A percentile compares a stretch with the other conserved stretches of the same genome.
Conservation (phyloP, 2,329 filamentous ascomycete genomes). For the Davidsoniella australis region DNA sequence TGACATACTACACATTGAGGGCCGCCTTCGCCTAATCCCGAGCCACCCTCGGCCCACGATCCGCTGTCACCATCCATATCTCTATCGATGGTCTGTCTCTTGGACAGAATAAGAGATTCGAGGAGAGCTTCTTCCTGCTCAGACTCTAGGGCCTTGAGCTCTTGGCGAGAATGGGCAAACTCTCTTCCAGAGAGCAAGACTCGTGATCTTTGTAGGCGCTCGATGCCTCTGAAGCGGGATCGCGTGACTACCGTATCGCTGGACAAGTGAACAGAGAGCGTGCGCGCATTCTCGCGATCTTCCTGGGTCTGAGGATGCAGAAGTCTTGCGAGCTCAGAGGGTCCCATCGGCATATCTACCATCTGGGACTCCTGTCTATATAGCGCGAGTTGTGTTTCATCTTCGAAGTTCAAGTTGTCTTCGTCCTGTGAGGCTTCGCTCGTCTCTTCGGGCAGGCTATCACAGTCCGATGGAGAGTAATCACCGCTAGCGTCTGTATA, state of each 20-base stretch:
- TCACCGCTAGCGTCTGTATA: constrained; percentile 65
- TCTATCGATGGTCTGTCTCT: constrained; percentile 21
- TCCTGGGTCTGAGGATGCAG: constrained; percentile 65
- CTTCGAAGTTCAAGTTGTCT: not conserved
- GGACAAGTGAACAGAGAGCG: constrained; percentile 64
- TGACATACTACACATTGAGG: constrained; percentile 92
- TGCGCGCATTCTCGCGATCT: constrained; percentile 63
- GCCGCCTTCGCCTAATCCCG: constrained; percentile 49
- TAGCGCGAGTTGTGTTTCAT: not conserved
- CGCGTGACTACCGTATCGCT: constrained; percentile 63
- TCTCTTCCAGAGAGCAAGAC: constrained; percentile 26
- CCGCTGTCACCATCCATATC: not conserved
- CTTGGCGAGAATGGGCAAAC: not conserved
- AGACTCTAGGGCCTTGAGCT: constrained; percentile 13
- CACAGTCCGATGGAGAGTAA: constrained; percentile 39
- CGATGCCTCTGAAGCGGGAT: constrained; percentile 51
- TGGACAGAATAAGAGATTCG: constrained; percentile 41
- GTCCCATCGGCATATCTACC: constrained; percentile 44
- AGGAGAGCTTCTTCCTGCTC: constrained; percentile 45
- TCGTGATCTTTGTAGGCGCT: constrained; percentile 51
- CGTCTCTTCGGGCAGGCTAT: constrained; percentile 54
- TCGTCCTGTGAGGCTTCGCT: constrained; percentile 50
- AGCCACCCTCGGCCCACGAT: constrained; percentile 16
- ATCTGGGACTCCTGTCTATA: constrained; percentile 30
- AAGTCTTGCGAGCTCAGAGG: constrained; percentile 56